These are phyloP conservation scores for Cinchona pubescens DNA, from an alignment of 257 asterid genomes.

Conservation along the genomic window DNA sequence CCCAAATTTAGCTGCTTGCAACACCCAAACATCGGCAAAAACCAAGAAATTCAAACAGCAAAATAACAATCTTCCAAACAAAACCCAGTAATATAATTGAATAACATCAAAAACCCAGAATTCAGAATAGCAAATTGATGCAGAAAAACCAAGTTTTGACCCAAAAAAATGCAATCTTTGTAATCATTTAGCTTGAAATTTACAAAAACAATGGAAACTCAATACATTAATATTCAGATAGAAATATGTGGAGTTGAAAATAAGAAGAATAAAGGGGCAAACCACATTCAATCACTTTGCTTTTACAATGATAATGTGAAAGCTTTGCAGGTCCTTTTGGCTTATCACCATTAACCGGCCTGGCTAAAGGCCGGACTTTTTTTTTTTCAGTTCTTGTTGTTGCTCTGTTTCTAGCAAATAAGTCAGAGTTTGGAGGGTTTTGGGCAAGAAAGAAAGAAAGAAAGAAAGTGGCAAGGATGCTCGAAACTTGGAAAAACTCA, in stretches of 20 bases:
- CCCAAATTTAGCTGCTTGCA: background rate
- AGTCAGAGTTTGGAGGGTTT: too few relatives aligned
- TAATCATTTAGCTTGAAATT: background rate
- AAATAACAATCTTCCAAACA: background rate
- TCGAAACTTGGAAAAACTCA: conserved; percentile 13
- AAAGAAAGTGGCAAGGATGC: too few relatives aligned
- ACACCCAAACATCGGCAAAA: conserved; percentile 8
- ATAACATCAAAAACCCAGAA: conserved; percentile 11
- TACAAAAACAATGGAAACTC: background rate
- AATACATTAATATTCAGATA: background rate
- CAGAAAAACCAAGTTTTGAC: conserved; percentile 24
- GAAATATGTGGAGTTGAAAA: background rate
- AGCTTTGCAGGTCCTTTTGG: background rate
- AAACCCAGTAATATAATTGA: conserved; percentile 1
- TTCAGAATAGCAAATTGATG: conserved; percentile 10
- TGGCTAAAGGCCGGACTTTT: conserved; percentile 26
- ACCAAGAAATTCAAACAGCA: background rate
- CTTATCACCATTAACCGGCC: conserved; percentile 27
- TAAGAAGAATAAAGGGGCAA: conserved; percentile 24
- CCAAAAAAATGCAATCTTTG: conserved; percentile 15
- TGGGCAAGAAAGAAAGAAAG: too few relatives aligned
- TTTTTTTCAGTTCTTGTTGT: background rate
- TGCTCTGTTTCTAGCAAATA: conserved; percentile 3
- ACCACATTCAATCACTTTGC: conserved; percentile 59
- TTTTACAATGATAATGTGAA: too few relatives aligned